phyloP scores from a whole-genome alignment of 192 early-diverging fungal genomes.

The Entophlyctis luteolus region DNA sequence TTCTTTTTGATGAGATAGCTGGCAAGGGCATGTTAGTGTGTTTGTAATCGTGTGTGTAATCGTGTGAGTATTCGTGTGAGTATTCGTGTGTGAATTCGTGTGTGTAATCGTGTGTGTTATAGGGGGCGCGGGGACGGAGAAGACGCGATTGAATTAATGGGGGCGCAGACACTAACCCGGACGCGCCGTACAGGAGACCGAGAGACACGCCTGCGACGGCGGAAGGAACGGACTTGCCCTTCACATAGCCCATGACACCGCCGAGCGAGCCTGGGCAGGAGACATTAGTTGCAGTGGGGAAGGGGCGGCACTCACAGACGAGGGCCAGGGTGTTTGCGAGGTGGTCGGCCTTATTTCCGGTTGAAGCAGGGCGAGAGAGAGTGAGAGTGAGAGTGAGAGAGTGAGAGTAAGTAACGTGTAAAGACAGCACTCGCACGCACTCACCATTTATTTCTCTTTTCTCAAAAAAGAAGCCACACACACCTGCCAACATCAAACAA shows the following conservation, averaged over 20 bases:
- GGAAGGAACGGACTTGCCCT: slow-evolving; percentile 35
- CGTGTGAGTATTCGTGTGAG: no score
- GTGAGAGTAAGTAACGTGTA: no score
- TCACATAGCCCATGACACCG: slow-evolving; percentile 42
- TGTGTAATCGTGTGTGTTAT: no score
- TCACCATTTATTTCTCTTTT: no score
- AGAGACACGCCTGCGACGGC: slow-evolving; percentile 46
- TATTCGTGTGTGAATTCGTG: no score
- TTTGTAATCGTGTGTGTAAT: background rate
- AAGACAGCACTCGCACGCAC: no score
- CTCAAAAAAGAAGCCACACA: background rate
- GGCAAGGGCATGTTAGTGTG: background rate
- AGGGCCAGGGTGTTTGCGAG: slow-evolving; percentile 15
- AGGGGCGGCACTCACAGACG: slow-evolving; percentile 11
- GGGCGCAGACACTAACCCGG: slow-evolving; percentile 28
- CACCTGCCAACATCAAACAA: background rate
- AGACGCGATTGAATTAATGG: background rate
- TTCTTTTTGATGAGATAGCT: slow-evolving; percentile 47
- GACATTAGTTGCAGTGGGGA: background rate
- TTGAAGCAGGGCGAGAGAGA: no score
- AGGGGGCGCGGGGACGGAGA: background rate
- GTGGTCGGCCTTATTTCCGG: slow-evolving; percentile 27
- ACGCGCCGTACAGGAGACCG: slow-evolving; percentile 37
- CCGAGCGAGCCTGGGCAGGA: slow-evolving; percentile 29
- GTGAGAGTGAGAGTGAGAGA: no score